Conservation (phyloP, 305 asterid genomes). For the Nicotiana rustica region DNA sequence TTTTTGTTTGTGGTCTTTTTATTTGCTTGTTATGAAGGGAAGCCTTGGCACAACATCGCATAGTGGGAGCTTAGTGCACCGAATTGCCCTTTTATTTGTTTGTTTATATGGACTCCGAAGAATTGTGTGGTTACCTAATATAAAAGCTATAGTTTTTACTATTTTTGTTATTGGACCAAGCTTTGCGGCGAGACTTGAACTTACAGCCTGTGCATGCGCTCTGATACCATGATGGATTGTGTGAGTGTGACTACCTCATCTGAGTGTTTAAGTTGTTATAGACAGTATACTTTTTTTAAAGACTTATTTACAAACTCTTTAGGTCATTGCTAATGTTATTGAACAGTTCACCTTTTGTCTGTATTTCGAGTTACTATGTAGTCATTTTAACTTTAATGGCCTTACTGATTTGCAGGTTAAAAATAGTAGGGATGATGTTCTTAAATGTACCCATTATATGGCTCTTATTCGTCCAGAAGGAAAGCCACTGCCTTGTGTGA, state of each 20-base stretch:
- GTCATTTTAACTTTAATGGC: conserved; percentile 34
- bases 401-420: conserved; percentile 59
- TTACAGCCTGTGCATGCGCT: neutral
- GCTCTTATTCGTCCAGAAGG: conserved; percentile 75
- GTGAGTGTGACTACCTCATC: neutral
- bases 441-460: conserved; percentile 92
- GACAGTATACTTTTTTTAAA: neutral
- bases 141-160: conserved; percentile 24
- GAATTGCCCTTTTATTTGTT: too few species aligned
- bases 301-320: neutral
- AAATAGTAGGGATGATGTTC: conserved; percentile 79
- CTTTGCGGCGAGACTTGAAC: neutral
- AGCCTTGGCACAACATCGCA: too few species aligned
- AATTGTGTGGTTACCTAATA: conserved; percentile 25
- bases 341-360: neutral
- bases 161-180: neutral
- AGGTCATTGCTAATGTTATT: conserved; percentile 11
- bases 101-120: neutral
- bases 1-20: neutral
- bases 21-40: neutral
- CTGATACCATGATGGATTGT: neutral
- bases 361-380: conserved; percentile 24
- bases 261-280: conserved; percentile 8
- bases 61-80: too few species aligned
- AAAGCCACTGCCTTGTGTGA: conserved; percentile 80